Evolutionary conservation across 2,329 filamentous ascomycete genomes (phyloP).

Genomic region (Curvularia eragrostidis): DNA sequence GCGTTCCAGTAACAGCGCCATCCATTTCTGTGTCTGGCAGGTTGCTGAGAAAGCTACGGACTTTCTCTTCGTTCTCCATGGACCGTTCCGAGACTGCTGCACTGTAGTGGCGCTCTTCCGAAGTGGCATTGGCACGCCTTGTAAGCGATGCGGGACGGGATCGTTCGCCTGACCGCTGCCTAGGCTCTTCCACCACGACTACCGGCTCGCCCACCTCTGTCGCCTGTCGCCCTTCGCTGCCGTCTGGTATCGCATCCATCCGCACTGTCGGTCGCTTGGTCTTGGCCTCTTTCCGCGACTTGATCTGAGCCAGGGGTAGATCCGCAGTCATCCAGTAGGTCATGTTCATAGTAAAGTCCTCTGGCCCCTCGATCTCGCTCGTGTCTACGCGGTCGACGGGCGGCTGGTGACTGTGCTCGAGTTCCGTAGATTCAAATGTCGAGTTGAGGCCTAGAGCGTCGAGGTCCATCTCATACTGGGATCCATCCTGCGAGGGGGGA

Average conservation of each 20-base stretch:
- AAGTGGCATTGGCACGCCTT: conserved; percentile 33
- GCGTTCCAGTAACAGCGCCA: conserved; percentile 35
- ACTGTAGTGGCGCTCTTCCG: conserved; percentile 30
- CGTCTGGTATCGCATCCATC: conserved; percentile 27
- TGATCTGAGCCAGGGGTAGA: conserved; percentile 38
- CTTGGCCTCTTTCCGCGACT: conserved; percentile 43
- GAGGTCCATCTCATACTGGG: conserved; percentile 50
- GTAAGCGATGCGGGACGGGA: conserved; percentile 28
- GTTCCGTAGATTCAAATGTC: conserved; percentile 43
- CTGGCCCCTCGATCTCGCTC: conserved; percentile 51
- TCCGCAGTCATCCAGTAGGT: conserved; percentile 52
- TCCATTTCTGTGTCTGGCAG: conserved; percentile 46
- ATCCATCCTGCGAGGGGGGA: conserved; percentile 41
- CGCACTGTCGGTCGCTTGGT: conserved; percentile 23
- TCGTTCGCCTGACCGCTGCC: conserved; percentile 8
- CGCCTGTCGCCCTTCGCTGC: conserved; percentile 20
- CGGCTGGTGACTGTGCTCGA: conserved; percentile 37
- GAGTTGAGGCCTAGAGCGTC: conserved; percentile 48
- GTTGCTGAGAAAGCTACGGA: conserved; percentile 48
- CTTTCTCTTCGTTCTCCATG: conserved; percentile 50
- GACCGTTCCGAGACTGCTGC: conserved; percentile 39
- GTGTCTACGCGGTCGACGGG: conserved; percentile 48
- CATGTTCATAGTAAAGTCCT: conserved; percentile 54
- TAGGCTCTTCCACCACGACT: conserved; percentile 24
- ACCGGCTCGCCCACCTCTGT: conserved; percentile 31